Evolutionary conservation across 352 stramenopile species (phyloP).

Genomic region (Globisporangium lucens): DNA sequence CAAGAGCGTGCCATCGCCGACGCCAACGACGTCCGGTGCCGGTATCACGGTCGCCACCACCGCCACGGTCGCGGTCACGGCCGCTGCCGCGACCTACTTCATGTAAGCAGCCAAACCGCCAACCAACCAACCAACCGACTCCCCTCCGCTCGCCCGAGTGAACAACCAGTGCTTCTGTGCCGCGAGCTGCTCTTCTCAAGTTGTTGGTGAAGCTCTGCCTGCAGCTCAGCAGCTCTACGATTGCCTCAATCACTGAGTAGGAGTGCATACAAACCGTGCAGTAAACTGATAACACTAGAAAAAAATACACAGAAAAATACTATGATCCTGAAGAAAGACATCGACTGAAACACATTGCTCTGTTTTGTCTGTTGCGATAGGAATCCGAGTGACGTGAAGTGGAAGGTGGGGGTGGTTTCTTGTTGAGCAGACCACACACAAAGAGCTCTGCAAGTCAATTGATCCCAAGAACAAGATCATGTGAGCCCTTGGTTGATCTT

Average conservation of each 20-base stretch:
- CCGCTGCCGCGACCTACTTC: constrained; percentile 19
- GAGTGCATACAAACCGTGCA: neutral
- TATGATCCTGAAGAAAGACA: neutral
- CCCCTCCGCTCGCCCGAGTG: neutral
- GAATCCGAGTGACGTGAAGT: no score
- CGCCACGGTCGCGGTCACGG: constrained; percentile 16
- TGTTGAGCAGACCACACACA: no score
- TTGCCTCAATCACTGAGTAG: neutral
- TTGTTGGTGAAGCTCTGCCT: neutral
- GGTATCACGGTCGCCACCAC: constrained; percentile 12
- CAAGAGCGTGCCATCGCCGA: constrained; percentile 10
- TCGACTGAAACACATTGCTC: no score
- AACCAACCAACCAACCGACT: neutral
- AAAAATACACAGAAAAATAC: neutral
- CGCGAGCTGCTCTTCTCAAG: neutral
- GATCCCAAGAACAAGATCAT: no score
- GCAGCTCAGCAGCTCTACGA: neutral
- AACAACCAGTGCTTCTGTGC: neutral
- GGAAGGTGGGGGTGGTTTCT: no score
- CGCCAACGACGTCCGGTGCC: constrained; percentile 15
- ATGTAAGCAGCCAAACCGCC: constrained; percentile 5
- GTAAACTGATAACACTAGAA: neutral
- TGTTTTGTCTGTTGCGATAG: no score
- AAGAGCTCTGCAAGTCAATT: no score
- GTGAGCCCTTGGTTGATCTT: neutral